Base-by-base conservation (phyloP, 768 basidiomycete genomes). In the Kwoniella dendrophila region DNA sequence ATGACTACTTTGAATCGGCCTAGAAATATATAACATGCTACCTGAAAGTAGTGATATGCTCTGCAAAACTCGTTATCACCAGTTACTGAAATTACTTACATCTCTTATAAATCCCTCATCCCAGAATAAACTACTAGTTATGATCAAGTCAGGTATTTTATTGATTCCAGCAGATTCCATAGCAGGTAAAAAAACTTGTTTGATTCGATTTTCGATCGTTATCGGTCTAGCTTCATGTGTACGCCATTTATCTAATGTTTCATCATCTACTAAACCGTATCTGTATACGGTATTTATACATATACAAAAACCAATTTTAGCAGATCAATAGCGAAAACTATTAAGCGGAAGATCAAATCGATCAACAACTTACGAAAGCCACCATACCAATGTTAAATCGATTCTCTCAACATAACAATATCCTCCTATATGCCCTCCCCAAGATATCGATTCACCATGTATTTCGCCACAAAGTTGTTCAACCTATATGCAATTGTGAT, bases 41-140 rank as follows among this genome's bases (percentile, higher is more conserved):
- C 26, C 8, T 20, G 45, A 47, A 20, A 11, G 20, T 7, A 11
- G 7, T 20, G 26, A 7, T 8, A 47, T 20, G 20, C 20, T 8
- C 45, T 20, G 26, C 7, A 8, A 7, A 47, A 27, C 45, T 20
- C 7, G 49, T 14, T 51, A 4, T n/a, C n/a, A n/a, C n/a, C n/a
- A n/a, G n/a, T n/a, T n/a, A n/a, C n/a, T n/a, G n/a, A n/a, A n/a
- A 51, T 10, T 26, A 67, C 69, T 67, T 33, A 67, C 69, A 26
- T 64, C 59, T 10, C 52, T 22, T 7, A 70, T 53, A 40, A 64
- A 67, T n/a, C 48, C 57, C 45, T 70, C 69, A 49, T 67, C 66
- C 69, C 69, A 70, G 52, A 70, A 70, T 34, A 70, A 49, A 48
- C 59, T 62, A 47, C 62, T 62, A 29, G 65, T 44, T 6, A 67